Evolutionary conservation across 352 stramenopile species (phyloP), one percentile per base, ranked within the genome.

Genomic region (Pythium brachiatum): DNA sequence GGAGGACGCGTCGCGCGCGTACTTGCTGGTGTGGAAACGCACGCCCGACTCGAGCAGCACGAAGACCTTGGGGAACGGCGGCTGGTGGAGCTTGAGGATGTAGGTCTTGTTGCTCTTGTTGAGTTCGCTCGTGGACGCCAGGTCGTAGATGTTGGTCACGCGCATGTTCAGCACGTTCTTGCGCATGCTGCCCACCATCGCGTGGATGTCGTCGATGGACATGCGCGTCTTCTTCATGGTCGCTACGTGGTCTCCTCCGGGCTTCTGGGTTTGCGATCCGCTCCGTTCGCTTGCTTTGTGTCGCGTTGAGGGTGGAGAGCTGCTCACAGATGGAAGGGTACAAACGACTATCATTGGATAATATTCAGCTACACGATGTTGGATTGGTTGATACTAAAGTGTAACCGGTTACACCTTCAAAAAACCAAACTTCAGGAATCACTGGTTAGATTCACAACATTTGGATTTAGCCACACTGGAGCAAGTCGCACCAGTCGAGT

Each of bases 91-190:
- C 73, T 98, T 98, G 57, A 98, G 71, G 51, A 98, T 82, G 78
- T 97, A 98, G 27, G 88, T 97, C 72, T 96, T 95, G 66, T 69
- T 69, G 69, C 58, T 73, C 63, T 87, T 81, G 61, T 87, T 68
- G 60, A 96, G 88, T 72, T 97, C 97, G 41, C 83, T 76, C 3
- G 98, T 78, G 43, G 90, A 54, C 34, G 71, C 67, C 15, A 97
- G 48, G 75, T 99, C 93, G 83, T 99, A 99, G 64, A 99, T 96
- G 72, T 99, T 99, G 44, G 93, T 95, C 52, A 99, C 88, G 55
- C 94, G 88, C 76, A 97, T 96, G 53, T 90, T 89, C 34, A 91
- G 78, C 34, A 94, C 82, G 68, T 92, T 92, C 71, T 88, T 88
- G 52, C 83, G 81, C 54, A 94, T 87, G 66, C 78, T 89, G 32